Evolutionary conservation across 2,329 filamentous ascomycete species (phyloP).

Genomic region (Gyromitra esculenta): DNA sequence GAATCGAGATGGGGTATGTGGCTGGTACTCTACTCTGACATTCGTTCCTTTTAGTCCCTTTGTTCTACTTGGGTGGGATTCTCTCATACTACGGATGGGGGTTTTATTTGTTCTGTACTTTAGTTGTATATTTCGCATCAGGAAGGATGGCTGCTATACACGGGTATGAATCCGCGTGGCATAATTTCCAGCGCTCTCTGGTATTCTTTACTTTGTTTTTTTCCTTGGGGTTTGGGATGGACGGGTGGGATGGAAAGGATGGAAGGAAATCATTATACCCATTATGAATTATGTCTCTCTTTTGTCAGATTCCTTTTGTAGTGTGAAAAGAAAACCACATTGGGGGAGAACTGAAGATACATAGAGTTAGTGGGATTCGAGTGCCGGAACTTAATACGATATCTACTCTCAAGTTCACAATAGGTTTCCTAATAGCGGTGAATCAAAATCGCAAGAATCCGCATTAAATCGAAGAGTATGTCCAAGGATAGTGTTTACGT

Average conservation of each 20-base stretch:
- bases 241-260: slow-evolving; percentile 44
- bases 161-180: slow-evolving; percentile 18
- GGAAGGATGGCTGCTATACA: slow-evolving; percentile 25
- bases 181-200: slow-evolving; percentile 40
- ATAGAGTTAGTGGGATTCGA: slow-evolving; percentile 18
- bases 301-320: slow-evolving; percentile 48
- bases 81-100: slow-evolving; percentile 32
- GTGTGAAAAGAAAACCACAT: slow-evolving; percentile 11
- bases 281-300: slow-evolving; percentile 51
- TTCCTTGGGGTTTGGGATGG: slow-evolving; percentile 48
- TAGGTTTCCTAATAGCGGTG: neutral
- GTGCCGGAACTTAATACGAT: slow-evolving; percentile 32
- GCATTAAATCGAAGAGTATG: neutral
- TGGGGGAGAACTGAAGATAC: slow-evolving; percentile 6
- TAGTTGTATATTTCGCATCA: slow-evolving; percentile 46
- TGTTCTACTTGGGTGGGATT: slow-evolving; percentile 38
- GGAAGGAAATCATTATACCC: slow-evolving; percentile 49
- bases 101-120: slow-evolving; percentile 49
- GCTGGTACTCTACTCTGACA: slow-evolving; percentile 40
- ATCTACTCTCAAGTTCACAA: slow-evolving; percentile 13
- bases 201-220: slow-evolving; percentile 52
- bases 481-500: no score
- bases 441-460: neutral
- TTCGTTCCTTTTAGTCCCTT: slow-evolving; percentile 46
- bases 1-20: slow-evolving; percentile 31